A percentile compares a stretch with the other conserved stretches of the same genome.
Evolutionary conservation across 495 filamentous ascomycete species (phyloP).

Genomic region (Penicillium atrosanguineum): DNA sequence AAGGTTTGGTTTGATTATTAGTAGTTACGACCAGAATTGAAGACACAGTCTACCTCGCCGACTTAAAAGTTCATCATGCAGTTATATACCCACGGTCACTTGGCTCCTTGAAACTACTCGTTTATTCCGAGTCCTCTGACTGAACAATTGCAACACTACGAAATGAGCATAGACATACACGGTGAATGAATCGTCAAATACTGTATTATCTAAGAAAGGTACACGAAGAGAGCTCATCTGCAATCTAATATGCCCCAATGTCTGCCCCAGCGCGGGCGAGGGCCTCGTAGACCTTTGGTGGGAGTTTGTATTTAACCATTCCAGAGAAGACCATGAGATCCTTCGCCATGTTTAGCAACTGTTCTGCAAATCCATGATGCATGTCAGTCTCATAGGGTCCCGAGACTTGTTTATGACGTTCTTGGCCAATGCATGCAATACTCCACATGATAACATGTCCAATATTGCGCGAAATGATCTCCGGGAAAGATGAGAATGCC

Average conservation of each 20-base stretch:
- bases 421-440: conserved; percentile 74
- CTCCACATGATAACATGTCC: conserved; percentile 91
- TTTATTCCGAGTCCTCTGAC: no score
- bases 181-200: not conserved
- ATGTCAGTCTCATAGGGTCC: conserved; percentile 72
- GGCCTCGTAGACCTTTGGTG: conserved; percentile 72
- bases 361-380: conserved; percentile 63
- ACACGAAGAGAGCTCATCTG: not conserved
- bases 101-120: no score
- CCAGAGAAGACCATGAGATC: conserved; percentile 94
- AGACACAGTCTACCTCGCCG: not conserved
- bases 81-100: no score
- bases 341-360: conserved; percentile 71
- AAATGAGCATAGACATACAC: not conserved
- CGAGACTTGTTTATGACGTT: conserved; percentile 63
- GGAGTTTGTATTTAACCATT: conserved; percentile 84
- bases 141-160: not conserved
- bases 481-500: conserved; percentile 69
- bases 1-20: not conserved
- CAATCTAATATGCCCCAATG: conserved; percentile 52
- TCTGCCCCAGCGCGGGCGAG: conserved; percentile 75
- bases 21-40: not conserved
- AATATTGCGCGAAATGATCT: conserved; percentile 79
- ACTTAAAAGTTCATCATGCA: no score
- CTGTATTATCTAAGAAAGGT: not conserved